Base-by-base conservation (phyloP, 2,329 filamentous ascomycete species). In the Xylaria polymorpha region DNA sequence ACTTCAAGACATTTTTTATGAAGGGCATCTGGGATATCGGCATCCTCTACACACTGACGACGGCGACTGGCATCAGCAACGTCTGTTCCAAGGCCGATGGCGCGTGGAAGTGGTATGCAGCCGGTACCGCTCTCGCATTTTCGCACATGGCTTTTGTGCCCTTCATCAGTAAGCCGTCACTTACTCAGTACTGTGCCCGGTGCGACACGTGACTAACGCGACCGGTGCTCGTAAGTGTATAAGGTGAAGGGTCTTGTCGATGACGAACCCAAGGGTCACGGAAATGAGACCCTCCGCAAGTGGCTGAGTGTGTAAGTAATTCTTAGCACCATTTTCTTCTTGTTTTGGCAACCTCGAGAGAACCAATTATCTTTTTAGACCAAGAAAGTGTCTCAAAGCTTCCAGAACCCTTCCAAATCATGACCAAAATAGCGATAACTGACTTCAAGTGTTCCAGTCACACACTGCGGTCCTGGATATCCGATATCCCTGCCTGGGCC, bases 1-100 rank as follows among this genome's bases (percentile, higher is more conserved):
- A 83, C 77, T 86, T 83, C 74, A 72, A 72, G 3, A 67, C 71
- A 44, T 82, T 84, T 70, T 84, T 85, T 78, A 70, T 59, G 59
- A 57, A 41, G 12, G 76, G 68, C 10, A 59, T 80, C 68, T 74
- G 73, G 67, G 72, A 72, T 29, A 77, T 79, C 58, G 64, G 76
- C 58, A 57, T 70, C 3, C 70, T 76, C 20, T 78, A 77, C 71
- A 71, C 74, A 9, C 20, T 77, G 18, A 76, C 77, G 20, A 68
- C 74, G 41, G 76, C 72, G 7, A 66, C 72, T 29, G 79, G 76
- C 14, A 55, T 77, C 59, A 68, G 71, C 59, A 80, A 80, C 69
- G 58, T 70, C 51, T 73, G 70, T 61, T 66, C 71, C 51, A 56
- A 61, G n/a, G 61, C 69, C 2, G 65, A 64, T 50, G 70, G 56